Conservation (phyloP, 495 filamentous ascomycete genomes). For the Xylaria bambusicola region DNA sequence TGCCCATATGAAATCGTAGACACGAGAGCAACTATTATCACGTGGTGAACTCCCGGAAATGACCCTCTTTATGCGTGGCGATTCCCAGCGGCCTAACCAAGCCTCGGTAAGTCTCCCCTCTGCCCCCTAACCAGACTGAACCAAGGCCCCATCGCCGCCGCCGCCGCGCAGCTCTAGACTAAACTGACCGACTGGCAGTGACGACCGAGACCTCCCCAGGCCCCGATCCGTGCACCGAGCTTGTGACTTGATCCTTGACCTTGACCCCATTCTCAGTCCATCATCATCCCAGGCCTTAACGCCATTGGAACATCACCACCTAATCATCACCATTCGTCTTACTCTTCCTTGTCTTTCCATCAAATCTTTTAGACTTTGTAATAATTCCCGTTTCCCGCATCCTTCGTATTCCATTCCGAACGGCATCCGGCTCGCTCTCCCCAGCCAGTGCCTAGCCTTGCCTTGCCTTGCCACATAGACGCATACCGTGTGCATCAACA, state of each 20-base stretch:
- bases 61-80: too few species aligned
- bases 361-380: neutral
- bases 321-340: conserved; percentile 10
- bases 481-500: neutral
- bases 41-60: too few species aligned
- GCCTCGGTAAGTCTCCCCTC: conserved; percentile 8
- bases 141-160: too few species aligned
- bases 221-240: neutral
- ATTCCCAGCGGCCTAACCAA: conserved; percentile 7
- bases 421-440: too few species aligned
- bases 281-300: neutral
- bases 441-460: too few species aligned
- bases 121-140: too few species aligned
- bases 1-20: too few species aligned
- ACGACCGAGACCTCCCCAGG: neutral
- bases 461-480: neutral
- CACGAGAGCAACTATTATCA: too few species aligned
- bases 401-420: neutral
- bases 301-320: neutral
- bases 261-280: neutral
- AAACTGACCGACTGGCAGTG: neutral
- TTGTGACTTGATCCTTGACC: too few species aligned
- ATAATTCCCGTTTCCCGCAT: neutral
- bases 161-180: too few species aligned
- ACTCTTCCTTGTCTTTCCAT: neutral